phyloP scores from a whole-genome alignment of 2,329 filamentous ascomycete genomes.

The Sphaerostilbella broomeana region DNA sequence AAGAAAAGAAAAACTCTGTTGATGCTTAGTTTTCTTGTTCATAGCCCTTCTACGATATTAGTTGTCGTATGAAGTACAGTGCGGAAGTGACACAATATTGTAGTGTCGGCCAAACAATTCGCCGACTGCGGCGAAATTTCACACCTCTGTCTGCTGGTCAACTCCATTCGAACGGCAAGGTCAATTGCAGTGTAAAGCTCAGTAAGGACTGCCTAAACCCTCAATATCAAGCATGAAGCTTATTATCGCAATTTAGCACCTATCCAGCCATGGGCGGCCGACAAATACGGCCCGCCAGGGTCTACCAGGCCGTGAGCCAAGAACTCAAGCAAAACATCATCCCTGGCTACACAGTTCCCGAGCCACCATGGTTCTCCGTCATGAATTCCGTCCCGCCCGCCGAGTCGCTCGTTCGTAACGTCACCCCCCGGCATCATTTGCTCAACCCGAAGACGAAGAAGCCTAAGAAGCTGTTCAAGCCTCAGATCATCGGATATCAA shows the following conservation, averaged over 20 bases:
- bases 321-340: constrained; percentile 38
- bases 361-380: constrained; percentile 45
- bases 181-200: not conserved
- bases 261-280: constrained; percentile 32
- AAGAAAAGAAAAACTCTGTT: no score
- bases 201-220: not conserved
- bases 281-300: constrained; percentile 40
- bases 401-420: constrained; percentile 50
- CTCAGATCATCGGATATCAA: constrained; percentile 68
- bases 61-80: no score
- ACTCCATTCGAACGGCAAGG: not conserved
- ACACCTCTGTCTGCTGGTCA: not conserved
- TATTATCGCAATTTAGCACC: not conserved
- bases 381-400: constrained; percentile 50
- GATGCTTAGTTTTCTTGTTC: no score
- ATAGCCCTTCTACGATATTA: no score
- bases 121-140: constrained; percentile 12
- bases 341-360: constrained; percentile 25
- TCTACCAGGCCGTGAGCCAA: constrained; percentile 39
- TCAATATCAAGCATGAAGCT: not conserved
- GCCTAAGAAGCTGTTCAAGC: constrained; percentile 72
- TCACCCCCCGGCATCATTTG: constrained; percentile 41
- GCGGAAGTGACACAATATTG: no score
- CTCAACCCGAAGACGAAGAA: constrained; percentile 39
- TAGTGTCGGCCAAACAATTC: constrained; percentile 11